Evolutionary conservation across 179 eudicot species (phyloP).

Genomic region (Vitellaria paradoxa): DNA sequence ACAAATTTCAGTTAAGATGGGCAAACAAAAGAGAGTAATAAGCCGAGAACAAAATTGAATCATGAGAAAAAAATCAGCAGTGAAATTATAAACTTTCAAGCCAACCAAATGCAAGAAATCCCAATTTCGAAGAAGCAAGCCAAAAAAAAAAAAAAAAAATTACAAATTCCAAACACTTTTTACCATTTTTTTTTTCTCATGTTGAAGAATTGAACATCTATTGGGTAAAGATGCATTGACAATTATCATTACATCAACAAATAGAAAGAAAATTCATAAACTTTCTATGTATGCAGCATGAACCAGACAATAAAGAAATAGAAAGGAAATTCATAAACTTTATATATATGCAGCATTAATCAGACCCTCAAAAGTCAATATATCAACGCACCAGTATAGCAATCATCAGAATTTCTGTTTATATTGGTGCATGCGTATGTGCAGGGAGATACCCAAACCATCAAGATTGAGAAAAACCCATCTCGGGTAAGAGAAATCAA

Average conservation of each 20-base stretch:
- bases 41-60: background rate
- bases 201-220: background rate
- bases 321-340: background rate
- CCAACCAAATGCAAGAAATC: background rate
- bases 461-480: constrained; percentile 1
- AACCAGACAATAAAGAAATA: background rate
- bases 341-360: background rate
- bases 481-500: background rate
- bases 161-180: background rate
- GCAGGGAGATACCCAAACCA: no score
- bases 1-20: background rate
- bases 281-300: background rate
- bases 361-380: background rate
- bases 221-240: background rate
- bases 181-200: no score
- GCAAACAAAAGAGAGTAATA: no score
- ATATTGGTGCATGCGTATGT: no score
- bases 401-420: no score
- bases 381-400: no score
- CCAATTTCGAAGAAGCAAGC: background rate
- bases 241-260: background rate
- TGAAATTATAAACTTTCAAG: background rate
- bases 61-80: background rate
- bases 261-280: background rate
- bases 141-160: background rate